These are phyloP conservation scores for Fomitopsis pinicola DNA, from an alignment of 1,284 basidiomycete species.

Conservation along the genomic window DNA sequence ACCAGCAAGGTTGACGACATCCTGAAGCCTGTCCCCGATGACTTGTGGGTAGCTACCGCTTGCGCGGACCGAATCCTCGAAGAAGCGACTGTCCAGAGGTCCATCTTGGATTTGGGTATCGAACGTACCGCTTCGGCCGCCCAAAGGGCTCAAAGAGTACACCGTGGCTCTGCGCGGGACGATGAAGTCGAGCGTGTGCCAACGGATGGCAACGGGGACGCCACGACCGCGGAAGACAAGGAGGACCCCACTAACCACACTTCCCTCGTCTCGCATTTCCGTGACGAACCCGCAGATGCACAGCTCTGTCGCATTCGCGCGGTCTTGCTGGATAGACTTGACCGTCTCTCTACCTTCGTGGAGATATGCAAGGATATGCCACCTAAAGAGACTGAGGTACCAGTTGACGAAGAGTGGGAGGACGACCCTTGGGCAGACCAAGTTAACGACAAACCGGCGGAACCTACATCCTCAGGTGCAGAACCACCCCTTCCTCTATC, in stretches of 20 bases:
- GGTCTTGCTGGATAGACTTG: constrained; percentile 56
- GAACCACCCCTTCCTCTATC: constrained; percentile 51
- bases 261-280: constrained; percentile 48
- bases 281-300: constrained; percentile 49
- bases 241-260: constrained; percentile 12
- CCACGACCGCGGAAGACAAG: neutral
- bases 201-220: neutral
- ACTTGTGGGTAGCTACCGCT: constrained; percentile 72
- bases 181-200: constrained; percentile 21
- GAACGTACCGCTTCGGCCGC: constrained; percentile 47
- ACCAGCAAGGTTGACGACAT: constrained; percentile 40
- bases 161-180: constrained; percentile 11
- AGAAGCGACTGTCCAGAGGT: constrained; percentile 48
- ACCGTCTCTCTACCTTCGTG: constrained; percentile 64
- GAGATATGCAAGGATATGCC: constrained; percentile 48
- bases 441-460: constrained; percentile 20
- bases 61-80: constrained; percentile 66
- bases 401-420: constrained; percentile 58
- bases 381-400: constrained; percentile 19
- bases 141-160: constrained; percentile 40
- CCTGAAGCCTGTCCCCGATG: constrained; percentile 54
- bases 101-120: constrained; percentile 59
- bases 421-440: constrained; percentile 80
- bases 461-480: constrained; percentile 19
- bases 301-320: constrained; percentile 60